A percentile compares a stretch with the other conserved stretches of the same genome.
Conservation (phyloP, 129 eudicot genomes). For the Logfia minima region DNA sequence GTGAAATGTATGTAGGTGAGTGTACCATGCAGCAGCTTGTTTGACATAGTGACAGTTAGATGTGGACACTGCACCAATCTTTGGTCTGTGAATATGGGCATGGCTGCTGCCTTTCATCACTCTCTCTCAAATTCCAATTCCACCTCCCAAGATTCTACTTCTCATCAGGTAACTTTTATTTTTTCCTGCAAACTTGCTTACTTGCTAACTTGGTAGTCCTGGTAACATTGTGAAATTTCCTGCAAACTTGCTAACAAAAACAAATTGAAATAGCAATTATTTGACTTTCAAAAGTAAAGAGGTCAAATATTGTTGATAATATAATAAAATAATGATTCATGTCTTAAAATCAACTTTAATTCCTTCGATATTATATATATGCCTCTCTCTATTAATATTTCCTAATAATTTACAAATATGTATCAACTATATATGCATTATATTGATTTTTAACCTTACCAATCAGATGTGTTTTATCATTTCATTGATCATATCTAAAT, state of each 20-base stretch:
- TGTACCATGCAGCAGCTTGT: conserved; percentile 93
- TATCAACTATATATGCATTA: no score
- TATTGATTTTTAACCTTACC: no score
- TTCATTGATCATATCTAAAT: no score
- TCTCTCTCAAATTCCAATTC: conserved; percentile 43
- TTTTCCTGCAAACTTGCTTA: no score
- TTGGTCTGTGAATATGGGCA: conserved; percentile 92
- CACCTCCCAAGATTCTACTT: conserved; percentile 40
- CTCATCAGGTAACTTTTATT: conserved; percentile 34
- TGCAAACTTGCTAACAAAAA: background rate
- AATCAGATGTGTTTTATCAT: no score
- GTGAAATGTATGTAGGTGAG: conserved; percentile 61
- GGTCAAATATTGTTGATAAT: conserved; percentile 1
- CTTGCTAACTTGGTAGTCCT: background rate
- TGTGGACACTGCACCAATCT: conserved; percentile 96
- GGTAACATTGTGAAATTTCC: background rate
- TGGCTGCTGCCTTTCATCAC: conserved; percentile 71
- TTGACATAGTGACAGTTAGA: conserved; percentile 90
- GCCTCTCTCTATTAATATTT: no score
- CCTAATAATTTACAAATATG: no score
- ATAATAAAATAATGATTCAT: no score
- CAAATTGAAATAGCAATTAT: conserved; percentile 13
- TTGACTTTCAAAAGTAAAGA: conserved; percentile 23
- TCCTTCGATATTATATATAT: no score
- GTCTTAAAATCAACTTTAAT: no score